These are phyloP conservation scores for Microsporum canis DNA, from an alignment of 2,329 filamentous ascomycete species.

Conservation along the genomic window DNA sequence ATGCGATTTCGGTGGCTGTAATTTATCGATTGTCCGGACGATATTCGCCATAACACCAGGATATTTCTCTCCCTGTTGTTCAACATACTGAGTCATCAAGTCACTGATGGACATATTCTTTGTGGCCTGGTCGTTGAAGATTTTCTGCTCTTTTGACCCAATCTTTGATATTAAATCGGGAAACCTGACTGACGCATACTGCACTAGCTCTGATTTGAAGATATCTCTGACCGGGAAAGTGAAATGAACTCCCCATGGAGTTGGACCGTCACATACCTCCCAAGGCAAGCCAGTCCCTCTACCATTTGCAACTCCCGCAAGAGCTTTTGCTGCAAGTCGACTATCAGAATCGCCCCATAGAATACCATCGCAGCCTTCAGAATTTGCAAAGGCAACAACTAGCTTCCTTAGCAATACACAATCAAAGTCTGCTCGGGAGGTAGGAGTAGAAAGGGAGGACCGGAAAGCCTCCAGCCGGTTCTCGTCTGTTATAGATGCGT, in stretches of 20 bases:
- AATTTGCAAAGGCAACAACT: conserved; percentile 53
- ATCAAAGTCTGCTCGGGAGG: conserved; percentile 62
- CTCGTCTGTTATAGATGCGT: conserved; percentile 24
- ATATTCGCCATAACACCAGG: conserved; percentile 92
- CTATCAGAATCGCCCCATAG: conserved; percentile 82
- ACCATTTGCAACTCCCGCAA: conserved; percentile 83
- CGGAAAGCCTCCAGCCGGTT: conserved; percentile 47
- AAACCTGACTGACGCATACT: conserved; percentile 48
- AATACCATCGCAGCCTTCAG: conserved; percentile 54
- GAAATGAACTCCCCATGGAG: conserved; percentile 48
- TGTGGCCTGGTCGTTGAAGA: conserved; percentile 25
- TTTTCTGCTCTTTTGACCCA: conserved; percentile 30
- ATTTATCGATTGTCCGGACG: conserved; percentile 77
- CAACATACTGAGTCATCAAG: conserved; percentile 80
- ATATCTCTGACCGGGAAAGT: conserved; percentile 78
- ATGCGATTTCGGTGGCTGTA: conserved; percentile 40
- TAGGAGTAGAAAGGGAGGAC: conserved; percentile 55
- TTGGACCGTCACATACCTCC: conserved; percentile 64
- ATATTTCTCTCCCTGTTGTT: conserved; percentile 71
- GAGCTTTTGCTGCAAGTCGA: conserved; percentile 69
- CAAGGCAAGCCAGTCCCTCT: conserved; percentile 73
- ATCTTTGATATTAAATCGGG: conserved; percentile 41
- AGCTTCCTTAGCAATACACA: conserved; percentile 60
- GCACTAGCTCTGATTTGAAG: conserved; percentile 64
- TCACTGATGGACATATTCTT: conserved; percentile 75